These are phyloP conservation scores for Astrothelium macrocarpum DNA, from an alignment of 495 filamentous ascomycete genomes.

Conservation along the genomic window DNA sequence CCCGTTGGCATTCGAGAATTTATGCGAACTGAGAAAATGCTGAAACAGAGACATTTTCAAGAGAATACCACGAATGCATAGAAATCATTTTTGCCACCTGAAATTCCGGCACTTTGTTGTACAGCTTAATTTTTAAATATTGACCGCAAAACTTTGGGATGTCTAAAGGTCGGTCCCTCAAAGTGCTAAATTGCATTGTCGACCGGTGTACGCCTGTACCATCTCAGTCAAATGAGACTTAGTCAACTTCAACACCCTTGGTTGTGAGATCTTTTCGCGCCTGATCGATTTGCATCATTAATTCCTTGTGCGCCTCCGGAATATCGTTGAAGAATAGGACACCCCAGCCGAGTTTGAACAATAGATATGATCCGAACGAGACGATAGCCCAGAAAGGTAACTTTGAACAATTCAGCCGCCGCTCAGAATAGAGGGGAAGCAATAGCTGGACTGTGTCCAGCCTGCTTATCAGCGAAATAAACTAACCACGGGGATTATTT, in stretches of 20 bases:
- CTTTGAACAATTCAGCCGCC: conserved; percentile 34
- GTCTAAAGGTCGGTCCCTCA: no score
- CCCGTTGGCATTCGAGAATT: conserved; percentile 94
- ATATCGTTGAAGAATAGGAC: conserved; percentile 96
- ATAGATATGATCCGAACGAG: conserved; percentile 84
- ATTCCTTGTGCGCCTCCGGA: conserved; percentile 78
- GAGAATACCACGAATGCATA: conserved; percentile 9
- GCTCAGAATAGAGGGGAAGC: conserved; percentile 2
- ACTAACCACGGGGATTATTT: conserved; percentile 62
- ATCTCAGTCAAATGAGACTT: no score
- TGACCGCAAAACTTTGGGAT: not conserved
- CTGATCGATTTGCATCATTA: conserved; percentile 71
- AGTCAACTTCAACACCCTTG: conserved; percentile 67
- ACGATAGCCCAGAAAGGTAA: conserved; percentile 89
- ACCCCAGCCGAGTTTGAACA: conserved; percentile 82
- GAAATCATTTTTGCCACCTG: not conserved
- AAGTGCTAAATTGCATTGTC: no score
- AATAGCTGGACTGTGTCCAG: conserved; percentile 17
- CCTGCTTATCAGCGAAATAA: not conserved
- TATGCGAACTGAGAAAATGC: conserved; percentile 90
- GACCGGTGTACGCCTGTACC: no score
- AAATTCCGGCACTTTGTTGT: no score
- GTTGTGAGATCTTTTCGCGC: conserved; percentile 56
- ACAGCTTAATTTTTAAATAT: no score
- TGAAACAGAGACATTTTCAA: conserved; percentile 59